Evolutionary conservation across 2,329 filamentous ascomycete genomes (phyloP), one percentile per base, ranked within the genome.

Genomic region (Colletotrichum sublineola): DNA sequence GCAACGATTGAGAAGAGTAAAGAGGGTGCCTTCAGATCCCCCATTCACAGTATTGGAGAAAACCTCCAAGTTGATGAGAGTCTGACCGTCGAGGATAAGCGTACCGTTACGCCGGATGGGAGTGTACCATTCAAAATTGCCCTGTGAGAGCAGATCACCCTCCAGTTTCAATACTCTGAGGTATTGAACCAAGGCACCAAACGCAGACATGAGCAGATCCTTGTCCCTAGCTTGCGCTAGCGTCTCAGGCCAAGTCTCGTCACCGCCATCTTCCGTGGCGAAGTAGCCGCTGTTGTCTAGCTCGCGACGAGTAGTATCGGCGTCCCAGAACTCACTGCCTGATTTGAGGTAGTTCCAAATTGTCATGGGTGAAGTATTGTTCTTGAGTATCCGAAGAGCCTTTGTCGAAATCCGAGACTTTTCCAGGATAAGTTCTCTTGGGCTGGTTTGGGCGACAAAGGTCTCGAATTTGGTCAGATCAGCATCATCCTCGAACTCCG

Each of bases 401-500:
- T 96, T 97, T n/a, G 92, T 91, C 0, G 95, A 98, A 40, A 98
- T 86, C 38, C 87, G 91, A 0, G 92, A 93, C 81, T 97, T 98
- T 80, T 99, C 96, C 0, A 99, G 84, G 0, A 99, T 84, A 56
- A 99, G 84, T 81, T 99, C 96, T 62, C 94, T 92, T 0, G 96
- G 96, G 29, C 93, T 90, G 20, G 92, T 97, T 81, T 99, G 96
- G 20, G 96, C 96, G 48, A 99, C 91, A 74, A 99, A 93, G 0
- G 96, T 99, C 84, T 99, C 96, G 76, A 99, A 98, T 79, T 95
- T 97, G 70, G 96, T 99, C 82, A 98, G 88, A 77, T 98, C 95
- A 5, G 91, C 89, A 80, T 99, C 96, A 77, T 99, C 96, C 6
- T 93, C 87, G 75, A 98, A 98, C 74, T 97, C 92, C 1, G 95